These are phyloP conservation scores for Dalechampia spathulata DNA, from an alignment of 441 rosid genomes.

Conservation along the genomic window DNA sequence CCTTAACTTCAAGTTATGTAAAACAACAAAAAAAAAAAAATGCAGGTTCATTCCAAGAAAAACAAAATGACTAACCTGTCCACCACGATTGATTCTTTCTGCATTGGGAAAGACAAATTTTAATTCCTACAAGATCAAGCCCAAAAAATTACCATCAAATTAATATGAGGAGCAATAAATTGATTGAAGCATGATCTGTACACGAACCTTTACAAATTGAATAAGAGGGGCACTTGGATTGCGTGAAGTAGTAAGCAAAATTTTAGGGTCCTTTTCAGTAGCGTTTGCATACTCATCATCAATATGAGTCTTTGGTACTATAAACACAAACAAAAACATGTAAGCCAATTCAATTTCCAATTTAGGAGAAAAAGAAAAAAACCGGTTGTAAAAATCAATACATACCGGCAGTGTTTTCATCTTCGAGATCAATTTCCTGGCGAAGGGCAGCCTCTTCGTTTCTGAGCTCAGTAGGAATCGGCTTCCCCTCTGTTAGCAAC, in stretches of 20 bases:
- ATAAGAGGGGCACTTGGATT: constrained; percentile 83
- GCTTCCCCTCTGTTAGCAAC: constrained; percentile 53
- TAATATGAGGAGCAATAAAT: background rate
- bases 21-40: background rate
- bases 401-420: constrained; percentile 51
- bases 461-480: constrained; percentile 84
- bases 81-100: constrained; percentile 74
- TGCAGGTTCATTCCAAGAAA: background rate
- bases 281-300: constrained; percentile 93
- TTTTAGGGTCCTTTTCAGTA: constrained; percentile 63
- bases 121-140: constrained; percentile 46
- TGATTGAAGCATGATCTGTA: background rate
- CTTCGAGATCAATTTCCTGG: constrained; percentile 77
- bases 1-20: too few species aligned
- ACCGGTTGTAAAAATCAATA: too few species aligned
- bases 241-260: constrained; percentile 76
- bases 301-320: constrained; percentile 70
- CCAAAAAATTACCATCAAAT: background rate
- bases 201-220: constrained; percentile 64
- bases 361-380: too few species aligned
- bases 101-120: constrained; percentile 82
- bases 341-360: background rate
- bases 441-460: constrained; percentile 77
- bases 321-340: constrained; percentile 10
- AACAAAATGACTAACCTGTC: constrained; percentile 44